Conservation (phyloP, 1,284 basidiomycete genomes). For the Tilletiaria anomala region DNA sequence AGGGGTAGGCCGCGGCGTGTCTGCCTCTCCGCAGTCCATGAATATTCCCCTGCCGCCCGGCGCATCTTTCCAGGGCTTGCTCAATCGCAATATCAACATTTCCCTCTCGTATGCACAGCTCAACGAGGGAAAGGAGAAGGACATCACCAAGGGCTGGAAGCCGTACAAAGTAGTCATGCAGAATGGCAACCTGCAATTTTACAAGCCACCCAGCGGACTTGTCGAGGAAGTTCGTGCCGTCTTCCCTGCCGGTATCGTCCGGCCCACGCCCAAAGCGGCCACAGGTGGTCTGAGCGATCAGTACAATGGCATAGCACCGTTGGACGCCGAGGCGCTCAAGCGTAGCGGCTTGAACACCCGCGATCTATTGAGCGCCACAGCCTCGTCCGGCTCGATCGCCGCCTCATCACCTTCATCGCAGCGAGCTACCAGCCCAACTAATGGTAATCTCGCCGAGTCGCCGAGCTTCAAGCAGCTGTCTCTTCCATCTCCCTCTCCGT, state of each 20-base stretch:
- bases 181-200: conserved; percentile 29
- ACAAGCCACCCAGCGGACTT: conserved; percentile 28
- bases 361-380: conserved; percentile 21
- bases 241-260: conserved; percentile 15
- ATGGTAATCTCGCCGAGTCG: too few relatives aligned
- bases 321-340: conserved; percentile 15
- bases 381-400: neutral
- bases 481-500: too few relatives aligned
- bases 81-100: conserved; percentile 26
- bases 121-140: conserved; percentile 22
- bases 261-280: conserved; percentile 1
- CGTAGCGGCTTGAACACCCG: conserved; percentile 19
- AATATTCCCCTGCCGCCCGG: conserved; percentile 16
- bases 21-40: too few relatives aligned
- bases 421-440: too few relatives aligned
- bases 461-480: too few relatives aligned
- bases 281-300: neutral
- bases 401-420: too few relatives aligned
- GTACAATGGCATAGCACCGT: neutral
- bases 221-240: conserved; percentile 29
- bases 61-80: conserved; percentile 20
- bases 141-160: conserved; percentile 35
- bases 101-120: conserved; percentile 21
- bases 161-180: conserved; percentile 28
- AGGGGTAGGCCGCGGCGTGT: too few relatives aligned